These are phyloP conservation scores for Polygonum maritimum DNA, from an alignment of 148 eudicot species.

Conservation along the genomic window DNA sequence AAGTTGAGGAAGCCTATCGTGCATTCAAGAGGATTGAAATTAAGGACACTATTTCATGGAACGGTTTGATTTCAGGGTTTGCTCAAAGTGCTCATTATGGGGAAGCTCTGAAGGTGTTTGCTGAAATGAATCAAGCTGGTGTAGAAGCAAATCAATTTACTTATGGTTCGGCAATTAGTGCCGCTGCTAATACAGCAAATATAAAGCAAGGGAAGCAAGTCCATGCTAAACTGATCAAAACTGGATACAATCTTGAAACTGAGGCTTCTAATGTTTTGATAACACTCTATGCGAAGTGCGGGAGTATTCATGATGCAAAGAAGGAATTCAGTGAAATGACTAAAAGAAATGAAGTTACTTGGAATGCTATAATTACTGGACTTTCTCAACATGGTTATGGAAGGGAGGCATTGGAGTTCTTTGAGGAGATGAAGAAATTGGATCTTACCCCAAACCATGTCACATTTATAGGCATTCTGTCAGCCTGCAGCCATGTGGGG, in stretches of 20 bases:
- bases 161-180: constrained; percentile 80
- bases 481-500: constrained; percentile 95
- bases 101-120: constrained; percentile 64
- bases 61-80: constrained; percentile 74
- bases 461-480: constrained; percentile 66
- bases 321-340: constrained; percentile 50
- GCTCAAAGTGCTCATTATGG: constrained; percentile 68
- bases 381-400: constrained; percentile 89
- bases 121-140: constrained; percentile 56
- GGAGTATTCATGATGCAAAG: constrained; percentile 60
- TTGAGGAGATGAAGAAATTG: constrained; percentile 58
- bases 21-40: constrained; percentile 53
- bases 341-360: constrained; percentile 56
- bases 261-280: constrained; percentile 79
- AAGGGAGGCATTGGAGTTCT: constrained; percentile 50
- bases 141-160: constrained; percentile 57
- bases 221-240: constrained; percentile 63
- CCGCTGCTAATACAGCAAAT: constrained; percentile 66
- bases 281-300: constrained; percentile 74
- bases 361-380: constrained; percentile 90
- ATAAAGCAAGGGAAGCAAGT: constrained; percentile 70
- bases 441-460: constrained; percentile 59
- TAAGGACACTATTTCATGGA: constrained; percentile 79
- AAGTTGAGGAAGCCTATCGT: constrained; percentile 49
- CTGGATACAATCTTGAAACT: constrained; percentile 49